A percentile compares a stretch with the other conserved stretches of the same genome.
phyloP scores from a whole-genome alignment of 163 green algal species.

The Coccomyxa subellipsoidea region DNA sequence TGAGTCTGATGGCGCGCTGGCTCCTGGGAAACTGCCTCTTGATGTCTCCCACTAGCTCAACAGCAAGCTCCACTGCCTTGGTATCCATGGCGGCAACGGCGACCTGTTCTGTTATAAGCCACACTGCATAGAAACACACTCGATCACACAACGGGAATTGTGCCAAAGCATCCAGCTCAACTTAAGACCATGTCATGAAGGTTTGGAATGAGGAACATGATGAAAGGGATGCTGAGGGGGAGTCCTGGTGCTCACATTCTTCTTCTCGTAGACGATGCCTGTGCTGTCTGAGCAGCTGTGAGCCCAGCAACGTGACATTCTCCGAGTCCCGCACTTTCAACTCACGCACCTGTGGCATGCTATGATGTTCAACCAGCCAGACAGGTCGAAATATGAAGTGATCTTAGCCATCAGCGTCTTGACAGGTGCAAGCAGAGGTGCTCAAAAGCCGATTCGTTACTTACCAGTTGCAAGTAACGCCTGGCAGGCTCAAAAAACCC shows the following conservation, averaged over 20 bases:
- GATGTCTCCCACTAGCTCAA: conserved; percentile 48
- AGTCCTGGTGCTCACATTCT: conserved; percentile 40
- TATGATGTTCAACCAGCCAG: no score
- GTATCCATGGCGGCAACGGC: conserved; percentile 61
- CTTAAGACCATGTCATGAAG: no score
- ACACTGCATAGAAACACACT: no score
- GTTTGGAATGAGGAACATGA: no score
- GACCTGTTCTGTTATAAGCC: conserved; percentile 76
- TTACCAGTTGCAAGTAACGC: conserved; percentile 38
- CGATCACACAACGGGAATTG: neutral
- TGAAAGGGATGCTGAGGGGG: no score
- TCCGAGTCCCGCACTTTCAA: conserved; percentile 45
- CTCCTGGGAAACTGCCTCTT: conserved; percentile 58
- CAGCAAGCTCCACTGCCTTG: conserved; percentile 44
- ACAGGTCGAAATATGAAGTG: no score
- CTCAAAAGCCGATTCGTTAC: no score
- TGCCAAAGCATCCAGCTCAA: no score
- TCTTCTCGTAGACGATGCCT: conserved; percentile 18
- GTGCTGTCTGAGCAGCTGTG: conserved; percentile 24
- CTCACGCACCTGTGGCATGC: conserved; percentile 37
- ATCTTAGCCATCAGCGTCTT: no score
- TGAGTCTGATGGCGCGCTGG: conserved; percentile 53
- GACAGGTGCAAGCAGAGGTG: no score
- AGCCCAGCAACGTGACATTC: conserved; percentile 19
- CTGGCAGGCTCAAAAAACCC: conserved; percentile 25